Evolutionary conservation across 208 protist genomes (phyloP), one percentile per base, ranked within the genome.

Genomic region (Leishmania guyanensis): DNA sequence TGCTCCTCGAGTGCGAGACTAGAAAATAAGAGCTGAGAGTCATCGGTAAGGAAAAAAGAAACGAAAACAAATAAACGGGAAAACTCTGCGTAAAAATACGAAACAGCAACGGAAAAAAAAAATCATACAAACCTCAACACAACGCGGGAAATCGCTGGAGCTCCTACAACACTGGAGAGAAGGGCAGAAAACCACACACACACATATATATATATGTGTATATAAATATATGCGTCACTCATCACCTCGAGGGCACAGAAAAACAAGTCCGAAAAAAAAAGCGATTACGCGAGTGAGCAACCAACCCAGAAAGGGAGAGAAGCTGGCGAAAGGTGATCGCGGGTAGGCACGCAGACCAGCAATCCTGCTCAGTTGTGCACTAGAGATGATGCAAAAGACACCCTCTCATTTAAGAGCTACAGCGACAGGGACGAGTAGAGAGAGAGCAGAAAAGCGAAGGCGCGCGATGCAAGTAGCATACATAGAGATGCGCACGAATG

Each of bases 171-270:
- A 64, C 58, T 2, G 26, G 58, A 64, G 58, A 64, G 26, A n/a
- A 6, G 1, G 2, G 26, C 3, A 26, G 3, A 46, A 46, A 46
- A 4, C 2, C 0, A 46, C 43, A 46, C 43, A 46, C 43, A 46
- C 43, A 66, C n/a, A 66, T 0, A 66, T 66, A 0, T 66, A 14
- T 56, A 78, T 46, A 2, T 50, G 48, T 65, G 26, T n/a, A 26
- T 17, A 33, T 60, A 77, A 54, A 79, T 65, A 43, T 12, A 53
- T 77, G 60, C 36, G 8, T 69, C 9, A 82, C 26, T 36, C 20
- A 53, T 72, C 1, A 70, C 51, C 16, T 73, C 68, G 33, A 73
- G 3, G 60, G 5, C 22, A 66, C 22, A 66, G n/a, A 66, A 66
- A 29, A 73, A 51, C 33, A 46, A 22, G n/a, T 12, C 17, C 4